Evolutionary conservation across 805 yeast species (phyloP).

Genomic region (Yamadazyma paraphyllophila): DNA sequence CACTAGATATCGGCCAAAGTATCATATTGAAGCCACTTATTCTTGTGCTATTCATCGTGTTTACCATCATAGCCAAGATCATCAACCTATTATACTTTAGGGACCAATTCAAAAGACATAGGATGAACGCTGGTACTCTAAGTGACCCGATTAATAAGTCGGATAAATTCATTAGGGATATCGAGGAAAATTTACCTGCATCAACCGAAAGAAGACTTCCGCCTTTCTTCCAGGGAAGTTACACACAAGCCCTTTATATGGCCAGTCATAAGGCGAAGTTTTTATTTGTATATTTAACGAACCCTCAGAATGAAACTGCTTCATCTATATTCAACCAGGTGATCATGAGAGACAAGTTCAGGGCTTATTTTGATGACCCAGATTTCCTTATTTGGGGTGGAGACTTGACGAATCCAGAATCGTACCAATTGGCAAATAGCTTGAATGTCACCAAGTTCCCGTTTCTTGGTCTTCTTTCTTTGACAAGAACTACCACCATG

Average conservation of each 20-base stretch:
- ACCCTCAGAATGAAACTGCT: slow-evolving; percentile 66
- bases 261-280: slow-evolving; percentile 72
- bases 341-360: slow-evolving; percentile 50
- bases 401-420: slow-evolving; percentile 75
- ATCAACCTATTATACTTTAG: slow-evolving; percentile 25
- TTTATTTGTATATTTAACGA: slow-evolving; percentile 70
- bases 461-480: slow-evolving; percentile 72
- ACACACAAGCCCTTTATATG: slow-evolving; percentile 70
- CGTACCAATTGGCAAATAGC: slow-evolving; percentile 76
- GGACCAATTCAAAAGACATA: slow-evolving; percentile 15
- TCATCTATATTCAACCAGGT: slow-evolving; percentile 52
- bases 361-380: slow-evolving; percentile 34
- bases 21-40: slow-evolving; percentile 25
- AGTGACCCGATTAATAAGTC: slow-evolving; percentile 55
- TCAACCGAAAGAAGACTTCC: slow-evolving; percentile 22
- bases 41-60: slow-evolving; percentile 20
- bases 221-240: slow-evolving; percentile 68
- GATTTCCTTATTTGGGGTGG: slow-evolving; percentile 84
- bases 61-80: slow-evolving; percentile 23
- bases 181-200: slow-evolving; percentile 43
- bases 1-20: slow-evolving; percentile 11
- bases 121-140: slow-evolving; percentile 11
- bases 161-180: slow-evolving; percentile 46
- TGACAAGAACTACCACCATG: slow-evolving; percentile 55
- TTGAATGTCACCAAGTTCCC: slow-evolving; percentile 75